Evolutionary conservation across 1,284 basidiomycete species (phyloP).

Genomic region (Heterobasidion occidentale): DNA sequence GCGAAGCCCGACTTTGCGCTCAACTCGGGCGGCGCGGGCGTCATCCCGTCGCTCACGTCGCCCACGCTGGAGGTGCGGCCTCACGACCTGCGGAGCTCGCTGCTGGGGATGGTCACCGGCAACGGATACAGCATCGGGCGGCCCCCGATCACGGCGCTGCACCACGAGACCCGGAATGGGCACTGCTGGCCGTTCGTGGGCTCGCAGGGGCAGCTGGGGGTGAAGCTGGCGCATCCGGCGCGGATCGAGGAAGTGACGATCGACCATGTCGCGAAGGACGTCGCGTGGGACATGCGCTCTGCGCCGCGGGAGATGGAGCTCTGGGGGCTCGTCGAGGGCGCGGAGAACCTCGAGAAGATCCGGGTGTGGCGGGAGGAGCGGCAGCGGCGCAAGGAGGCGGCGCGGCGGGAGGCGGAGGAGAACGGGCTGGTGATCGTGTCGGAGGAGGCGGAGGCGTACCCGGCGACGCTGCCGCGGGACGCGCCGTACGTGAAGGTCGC

Average conservation of each 20-base stretch:
- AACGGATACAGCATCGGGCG: conserved; percentile 62
- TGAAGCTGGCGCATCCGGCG: conserved; percentile 66
- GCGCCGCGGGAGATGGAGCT: conserved; percentile 86
- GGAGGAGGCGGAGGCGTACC: conserved; percentile 32
- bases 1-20: conserved; percentile 82
- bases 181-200: conserved; percentile 93
- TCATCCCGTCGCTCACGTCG: conserved; percentile 80
- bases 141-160: conserved; percentile 78
- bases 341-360: conserved; percentile 60
- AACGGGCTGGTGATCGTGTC: conserved; percentile 23
- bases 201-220: conserved; percentile 70
- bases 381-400: conserved; percentile 21
- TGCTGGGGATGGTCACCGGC: conserved; percentile 51
- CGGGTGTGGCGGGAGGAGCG: conserved; percentile 38
- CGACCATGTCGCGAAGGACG: conserved; percentile 79
- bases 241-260: conserved; percentile 75
- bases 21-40: conserved; percentile 72
- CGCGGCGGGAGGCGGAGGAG: conserved; percentile 28
- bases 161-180: conserved; percentile 76
- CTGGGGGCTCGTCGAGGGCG: conserved; percentile 80
- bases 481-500: conserved; percentile 69
- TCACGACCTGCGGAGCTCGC: conserved; percentile 27
- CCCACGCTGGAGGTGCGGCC: conserved; percentile 65
- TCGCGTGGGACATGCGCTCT: conserved; percentile 70
- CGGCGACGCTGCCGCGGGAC: conserved; percentile 41